These are phyloP conservation scores for Diaporthe caulivora DNA, from an alignment of 2,329 filamentous ascomycete genomes.

Conservation along the genomic window DNA sequence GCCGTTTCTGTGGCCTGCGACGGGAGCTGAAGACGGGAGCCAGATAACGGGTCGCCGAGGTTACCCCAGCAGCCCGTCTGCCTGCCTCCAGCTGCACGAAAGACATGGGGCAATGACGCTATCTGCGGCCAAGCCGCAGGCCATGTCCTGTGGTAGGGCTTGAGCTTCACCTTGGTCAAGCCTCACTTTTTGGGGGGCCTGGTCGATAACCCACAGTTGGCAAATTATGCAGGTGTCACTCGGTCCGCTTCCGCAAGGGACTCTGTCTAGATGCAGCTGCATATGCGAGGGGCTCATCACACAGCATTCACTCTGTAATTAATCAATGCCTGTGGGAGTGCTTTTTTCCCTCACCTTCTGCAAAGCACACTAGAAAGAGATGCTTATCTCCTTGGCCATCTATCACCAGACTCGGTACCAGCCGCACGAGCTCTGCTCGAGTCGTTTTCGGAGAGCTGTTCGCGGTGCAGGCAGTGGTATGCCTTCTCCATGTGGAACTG, in stretches of 20 bases:
- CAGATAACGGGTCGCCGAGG: slow-evolving; percentile 33
- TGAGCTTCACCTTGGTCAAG: slow-evolving; percentile 28
- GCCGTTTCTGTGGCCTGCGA: slow-evolving; percentile 30
- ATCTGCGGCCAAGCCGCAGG: slow-evolving; percentile 37
- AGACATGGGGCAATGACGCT: slow-evolving; percentile 19
- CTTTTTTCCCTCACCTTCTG: background rate
- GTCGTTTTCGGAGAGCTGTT: slow-evolving; percentile 13
- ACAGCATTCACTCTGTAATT: slow-evolving; percentile 32
- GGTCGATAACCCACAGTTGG: slow-evolving; percentile 35
- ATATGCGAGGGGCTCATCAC: slow-evolving; percentile 38
- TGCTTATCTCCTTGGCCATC: background rate
- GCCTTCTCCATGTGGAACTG: background rate
- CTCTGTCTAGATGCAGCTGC: slow-evolving; percentile 35
- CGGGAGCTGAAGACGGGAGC: slow-evolving; percentile 28
- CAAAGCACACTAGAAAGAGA: slow-evolving; percentile 14
- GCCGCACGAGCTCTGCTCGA: background rate
- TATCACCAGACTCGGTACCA: slow-evolving; percentile 16
- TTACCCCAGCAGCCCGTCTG: slow-evolving; percentile 11
- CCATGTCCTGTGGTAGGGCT: slow-evolving; percentile 20
- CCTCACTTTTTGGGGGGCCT: slow-evolving; percentile 29
- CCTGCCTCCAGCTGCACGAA: slow-evolving; percentile 21
- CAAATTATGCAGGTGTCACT: slow-evolving; percentile 39
- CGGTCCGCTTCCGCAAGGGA: slow-evolving; percentile 39
- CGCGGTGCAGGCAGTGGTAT: background rate
- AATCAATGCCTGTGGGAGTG: slow-evolving; percentile 18